Evolutionary conservation across 768 basidiomycete genomes (phyloP).

Genomic region (Fomitopsis serialis): DNA sequence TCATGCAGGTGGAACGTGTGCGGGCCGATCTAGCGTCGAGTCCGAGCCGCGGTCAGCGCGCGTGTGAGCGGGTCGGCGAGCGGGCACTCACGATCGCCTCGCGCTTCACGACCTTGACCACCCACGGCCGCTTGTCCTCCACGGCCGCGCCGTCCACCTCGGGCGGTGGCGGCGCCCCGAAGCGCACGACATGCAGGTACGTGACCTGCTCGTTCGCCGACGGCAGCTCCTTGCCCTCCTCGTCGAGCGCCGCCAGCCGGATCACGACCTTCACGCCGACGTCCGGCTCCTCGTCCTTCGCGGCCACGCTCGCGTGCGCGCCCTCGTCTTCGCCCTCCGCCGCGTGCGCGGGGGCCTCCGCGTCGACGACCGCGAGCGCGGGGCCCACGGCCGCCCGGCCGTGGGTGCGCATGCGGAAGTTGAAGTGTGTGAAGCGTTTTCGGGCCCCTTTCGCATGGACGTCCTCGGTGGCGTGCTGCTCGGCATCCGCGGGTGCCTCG

Average conservation of each 20-base stretch:
- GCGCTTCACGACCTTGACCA: slow-evolving; percentile 87
- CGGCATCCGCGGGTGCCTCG: slow-evolving; percentile 7
- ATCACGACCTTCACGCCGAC: slow-evolving; percentile 76
- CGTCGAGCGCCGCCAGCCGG: slow-evolving; percentile 75
- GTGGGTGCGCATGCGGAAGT: slow-evolving; percentile 55
- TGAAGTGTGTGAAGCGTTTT: slow-evolving; percentile 59
- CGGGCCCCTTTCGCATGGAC: slow-evolving; percentile 20
- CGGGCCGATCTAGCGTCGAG: slow-evolving; percentile 62
- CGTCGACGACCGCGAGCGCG: slow-evolving; percentile 75
- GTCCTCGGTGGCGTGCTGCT: slow-evolving; percentile 12
- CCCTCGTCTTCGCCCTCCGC: slow-evolving; percentile 30
- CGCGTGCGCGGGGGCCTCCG: slow-evolving; percentile 29
- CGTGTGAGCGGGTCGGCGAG: background rate
- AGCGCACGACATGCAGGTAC: slow-evolving; percentile 78
- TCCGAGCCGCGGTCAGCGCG: too few relatives aligned
- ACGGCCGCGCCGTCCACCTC: slow-evolving; percentile 20
- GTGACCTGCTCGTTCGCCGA: slow-evolving; percentile 84
- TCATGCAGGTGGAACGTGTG: slow-evolving; percentile 96
- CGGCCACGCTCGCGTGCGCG: slow-evolving; percentile 32
- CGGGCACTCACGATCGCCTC: slow-evolving; percentile 65
- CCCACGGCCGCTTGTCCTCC: slow-evolving; percentile 68
- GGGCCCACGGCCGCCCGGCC: slow-evolving; percentile 63
- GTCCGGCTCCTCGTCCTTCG: slow-evolving; percentile 39
- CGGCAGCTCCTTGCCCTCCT: slow-evolving; percentile 59
- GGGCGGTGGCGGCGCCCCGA: slow-evolving; percentile 43